Percentiles rank a stretch among this genome's conserved stretches.
These are phyloP conservation scores for Nitzschia sp. DNA, from an alignment of 108 stramenopile species.

Conservation along the genomic window DNA sequence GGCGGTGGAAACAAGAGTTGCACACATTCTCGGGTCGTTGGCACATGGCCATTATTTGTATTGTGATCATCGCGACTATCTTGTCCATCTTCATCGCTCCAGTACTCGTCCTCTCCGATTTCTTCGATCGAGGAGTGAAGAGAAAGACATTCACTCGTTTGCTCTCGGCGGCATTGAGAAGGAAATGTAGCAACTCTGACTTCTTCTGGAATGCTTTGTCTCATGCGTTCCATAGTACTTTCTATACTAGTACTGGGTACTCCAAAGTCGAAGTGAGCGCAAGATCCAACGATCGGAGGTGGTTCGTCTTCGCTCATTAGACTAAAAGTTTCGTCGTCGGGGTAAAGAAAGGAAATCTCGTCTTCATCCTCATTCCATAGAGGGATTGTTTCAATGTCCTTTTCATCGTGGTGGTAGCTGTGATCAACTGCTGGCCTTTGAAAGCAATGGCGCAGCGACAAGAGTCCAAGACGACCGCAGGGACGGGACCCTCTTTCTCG, in stretches of 20 bases:
- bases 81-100: background rate
- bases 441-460: background rate
- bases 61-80: background rate
- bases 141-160: background rate
- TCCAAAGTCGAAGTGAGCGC: background rate
- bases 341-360: background rate
- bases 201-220: background rate
- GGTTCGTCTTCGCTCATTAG: background rate
- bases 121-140: background rate
- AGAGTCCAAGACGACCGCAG: background rate
- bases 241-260: too few relatives aligned
- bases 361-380: background rate
- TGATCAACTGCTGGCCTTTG: background rate
- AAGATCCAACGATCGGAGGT: background rate
- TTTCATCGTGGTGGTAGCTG: background rate
- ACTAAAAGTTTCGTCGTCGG: background rate
- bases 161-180: background rate
- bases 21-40: background rate
- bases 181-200: background rate
- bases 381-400: constrained; percentile 2
- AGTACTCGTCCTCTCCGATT: background rate
- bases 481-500: background rate
- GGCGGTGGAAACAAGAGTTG: background rate
- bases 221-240: too few relatives aligned
- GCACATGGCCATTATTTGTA: background rate